Base-by-base conservation (phyloP, 495 filamentous ascomycete genomes). In the Hypoxylon cercidicola region DNA sequence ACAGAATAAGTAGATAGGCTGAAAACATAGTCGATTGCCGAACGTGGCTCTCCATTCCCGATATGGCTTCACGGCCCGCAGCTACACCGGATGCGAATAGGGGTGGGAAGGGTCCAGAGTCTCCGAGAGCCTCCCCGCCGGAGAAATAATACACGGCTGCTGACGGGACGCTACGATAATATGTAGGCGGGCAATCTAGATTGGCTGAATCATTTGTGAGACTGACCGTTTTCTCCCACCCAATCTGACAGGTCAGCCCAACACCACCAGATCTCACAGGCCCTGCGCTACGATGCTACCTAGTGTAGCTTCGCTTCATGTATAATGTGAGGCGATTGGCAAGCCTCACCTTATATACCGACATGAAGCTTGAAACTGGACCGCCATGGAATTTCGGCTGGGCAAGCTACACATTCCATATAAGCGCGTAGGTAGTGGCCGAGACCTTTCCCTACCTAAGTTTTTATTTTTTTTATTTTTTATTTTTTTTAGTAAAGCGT, bases 1-100 rank as follows among this genome's bases (percentile, higher is more conserved):
- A 56, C 62, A 18, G 59, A 65, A 54, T 74, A 57, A 72, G 18
- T 56, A 68, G 60, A 55, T 64, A 60, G 50, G 60, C 60, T 63
- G 65, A 68, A 56, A 56, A 37, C 15, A 20, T 19, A 13, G 30
- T 63, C 44, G 60, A 64, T 60, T 60, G 25, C 60, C 55, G 60
- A 63, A 3, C 13, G 34, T 49, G 39, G 50, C 20, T 41, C 34
- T 39, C 35, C 34, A 49, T 59, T 44, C 44, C 64, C 64, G 64
- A 55, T 68, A 62, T 68, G 64, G 64, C 64, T 62, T 58, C 55
- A 44, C 64, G 64, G 64, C 48, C 59, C 59, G 64, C 18, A 49
- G 40, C 23, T 16, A 48, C 37, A 40, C 43, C 54, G 55, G 43
- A 45, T 32, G 45, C 34, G 40, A 62, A 32, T 19, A 48, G 20